These are phyloP conservation scores for Achaetomiella virescens DNA, from an alignment of 495 filamentous ascomycete genomes.

Conservation along the genomic window DNA sequence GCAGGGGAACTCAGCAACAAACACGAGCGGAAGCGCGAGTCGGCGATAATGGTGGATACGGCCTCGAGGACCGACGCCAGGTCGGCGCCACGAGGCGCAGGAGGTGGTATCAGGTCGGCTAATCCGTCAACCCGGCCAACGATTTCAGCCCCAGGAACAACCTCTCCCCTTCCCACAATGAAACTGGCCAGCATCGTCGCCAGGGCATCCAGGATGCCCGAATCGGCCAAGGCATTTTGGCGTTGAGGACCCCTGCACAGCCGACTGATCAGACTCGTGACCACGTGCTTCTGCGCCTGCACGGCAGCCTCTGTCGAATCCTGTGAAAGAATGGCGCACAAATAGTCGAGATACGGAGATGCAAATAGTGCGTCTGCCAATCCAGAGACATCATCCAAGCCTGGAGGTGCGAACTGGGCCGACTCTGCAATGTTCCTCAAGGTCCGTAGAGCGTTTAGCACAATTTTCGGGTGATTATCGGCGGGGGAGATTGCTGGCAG, in stretches of 20 bases:
- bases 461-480: constrained; percentile 57
- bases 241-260: constrained; percentile 63
- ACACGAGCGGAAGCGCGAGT: constrained; percentile 70
- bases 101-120: constrained; percentile 42
- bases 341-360: constrained; percentile 47
- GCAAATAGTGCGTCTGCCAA: constrained; percentile 63
- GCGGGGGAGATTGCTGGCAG: constrained; percentile 59
- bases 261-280: constrained; percentile 56
- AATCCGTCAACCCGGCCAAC: constrained; percentile 39
- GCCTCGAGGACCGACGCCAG: constrained; percentile 73
- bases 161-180: constrained; percentile 59
- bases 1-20: constrained; percentile 73
- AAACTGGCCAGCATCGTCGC: constrained; percentile 71
- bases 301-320: constrained; percentile 40
- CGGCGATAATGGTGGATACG: constrained; percentile 67
- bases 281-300: constrained; percentile 60
- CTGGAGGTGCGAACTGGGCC: constrained; percentile 39
- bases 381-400: constrained; percentile 21
- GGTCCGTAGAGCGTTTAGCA: constrained; percentile 66
- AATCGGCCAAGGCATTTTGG: constrained; percentile 60
- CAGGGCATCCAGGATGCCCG: constrained; percentile 71
- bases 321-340: constrained; percentile 61
- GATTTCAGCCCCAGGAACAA: constrained; percentile 51
- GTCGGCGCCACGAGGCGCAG: constrained; percentile 53
- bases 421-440: constrained; percentile 68